phyloP scores from a whole-genome alignment of 768 basidiomycete species.

The Naematelia encephala region DNA sequence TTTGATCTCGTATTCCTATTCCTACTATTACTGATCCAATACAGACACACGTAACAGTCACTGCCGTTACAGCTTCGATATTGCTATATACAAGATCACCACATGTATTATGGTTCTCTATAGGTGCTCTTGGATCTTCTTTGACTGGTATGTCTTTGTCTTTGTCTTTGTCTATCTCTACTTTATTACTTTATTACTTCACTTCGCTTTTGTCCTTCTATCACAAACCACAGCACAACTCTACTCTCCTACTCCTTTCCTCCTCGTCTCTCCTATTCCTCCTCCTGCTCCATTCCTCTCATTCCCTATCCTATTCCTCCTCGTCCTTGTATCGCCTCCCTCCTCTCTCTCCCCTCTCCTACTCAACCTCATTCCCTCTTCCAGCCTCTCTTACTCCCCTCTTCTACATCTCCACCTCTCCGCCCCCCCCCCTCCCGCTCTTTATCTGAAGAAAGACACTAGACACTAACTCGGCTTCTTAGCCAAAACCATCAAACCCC shows the following conservation, averaged over 20 bases:
- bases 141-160: constrained; percentile 41
- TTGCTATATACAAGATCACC: constrained; percentile 49
- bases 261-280: too few relatives aligned
- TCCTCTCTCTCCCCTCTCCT: neutral
- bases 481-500: constrained; percentile 52
- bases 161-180: too few relatives aligned
- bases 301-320: neutral
- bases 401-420: constrained; percentile 53
- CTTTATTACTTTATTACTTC: too few relatives aligned
- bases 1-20: neutral
- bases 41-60: constrained; percentile 50
- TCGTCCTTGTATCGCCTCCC: constrained; percentile 1
- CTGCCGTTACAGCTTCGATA: constrained; percentile 40
- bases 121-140: constrained; percentile 49
- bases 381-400: constrained; percentile 3
- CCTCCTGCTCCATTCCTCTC: too few relatives aligned
- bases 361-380: neutral
- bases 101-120: constrained; percentile 50
- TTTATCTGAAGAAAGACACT: neutral
- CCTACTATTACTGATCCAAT: neutral
- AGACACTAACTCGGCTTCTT: neutral
- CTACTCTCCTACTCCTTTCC: too few relatives aligned
- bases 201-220: too few relatives aligned
- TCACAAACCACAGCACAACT: too few relatives aligned
- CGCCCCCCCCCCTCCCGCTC: constrained; percentile 53